These are phyloP conservation scores for Raddia distichophylla DNA, from an alignment of 176 grass and related monocot species.

Conservation along the genomic window DNA sequence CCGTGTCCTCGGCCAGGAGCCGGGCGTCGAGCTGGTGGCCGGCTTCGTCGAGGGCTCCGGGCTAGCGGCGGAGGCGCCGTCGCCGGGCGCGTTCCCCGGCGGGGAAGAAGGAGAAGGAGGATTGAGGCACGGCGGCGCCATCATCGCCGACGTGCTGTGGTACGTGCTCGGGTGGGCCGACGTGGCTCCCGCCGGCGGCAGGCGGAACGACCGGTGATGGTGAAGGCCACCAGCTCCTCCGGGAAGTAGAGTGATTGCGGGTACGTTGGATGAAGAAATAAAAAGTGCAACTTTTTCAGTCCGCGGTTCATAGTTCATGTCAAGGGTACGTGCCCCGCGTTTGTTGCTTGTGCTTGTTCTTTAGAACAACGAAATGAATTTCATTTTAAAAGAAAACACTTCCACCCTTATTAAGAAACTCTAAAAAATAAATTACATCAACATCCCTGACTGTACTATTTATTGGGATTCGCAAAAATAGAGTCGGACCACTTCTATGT, in stretches of 20 bases:
- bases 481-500: too few relatives aligned
- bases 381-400: too few relatives aligned
- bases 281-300: neutral
- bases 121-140: neutral
- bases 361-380: too few relatives aligned
- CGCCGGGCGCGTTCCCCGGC: slow-evolving; percentile 1
- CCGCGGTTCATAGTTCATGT: too few relatives aligned
- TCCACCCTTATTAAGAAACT: too few relatives aligned
- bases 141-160: slow-evolving; percentile 42
- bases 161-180: slow-evolving; percentile 40
- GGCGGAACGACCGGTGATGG: slow-evolving; percentile 27
- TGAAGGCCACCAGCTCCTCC: neutral
- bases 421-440: too few relatives aligned
- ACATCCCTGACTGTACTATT: too few relatives aligned
- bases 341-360: too few relatives aligned
- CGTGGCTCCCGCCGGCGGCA: neutral
- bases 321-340: too few relatives aligned
- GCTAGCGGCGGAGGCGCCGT: neutral
- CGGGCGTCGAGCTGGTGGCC: neutral
- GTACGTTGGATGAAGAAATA: neutral
- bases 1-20: slow-evolving; percentile 5
- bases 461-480: too few relatives aligned
- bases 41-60: neutral
- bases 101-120: neutral
- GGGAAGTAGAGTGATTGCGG: neutral